phyloP scores from a whole-genome alignment of 176 grass and related monocot genomes.

The Musa itinerans region DNA sequence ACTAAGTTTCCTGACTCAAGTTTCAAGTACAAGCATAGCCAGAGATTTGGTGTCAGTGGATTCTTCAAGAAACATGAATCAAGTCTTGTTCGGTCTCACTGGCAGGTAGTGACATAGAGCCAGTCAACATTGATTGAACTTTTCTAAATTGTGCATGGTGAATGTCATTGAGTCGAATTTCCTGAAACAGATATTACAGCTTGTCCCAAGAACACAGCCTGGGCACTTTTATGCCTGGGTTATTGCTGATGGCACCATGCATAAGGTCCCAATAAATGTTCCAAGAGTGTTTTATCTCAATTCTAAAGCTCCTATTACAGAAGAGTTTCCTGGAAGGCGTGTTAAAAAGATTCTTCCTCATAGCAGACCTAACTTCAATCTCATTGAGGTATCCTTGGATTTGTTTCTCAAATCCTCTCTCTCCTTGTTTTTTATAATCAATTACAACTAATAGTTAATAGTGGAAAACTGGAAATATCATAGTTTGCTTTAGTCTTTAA shows the following conservation, averaged over 20 bases:
- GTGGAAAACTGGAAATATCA: background rate
- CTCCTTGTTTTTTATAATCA: background rate
- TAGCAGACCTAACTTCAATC: constrained; percentile 75
- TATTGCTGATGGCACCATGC: constrained; percentile 79
- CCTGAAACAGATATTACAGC: constrained; percentile 76
- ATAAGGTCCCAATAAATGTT: constrained; percentile 72
- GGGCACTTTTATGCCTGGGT: constrained; percentile 83
- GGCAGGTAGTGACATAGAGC: constrained; percentile 48
- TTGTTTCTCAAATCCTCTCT: background rate
- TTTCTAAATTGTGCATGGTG: background rate
- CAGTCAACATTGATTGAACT: constrained; percentile 2
- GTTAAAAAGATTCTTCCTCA: constrained; percentile 98
- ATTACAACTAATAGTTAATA: no score
- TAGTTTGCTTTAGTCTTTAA: background rate
- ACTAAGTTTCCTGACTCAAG: constrained; percentile 30
- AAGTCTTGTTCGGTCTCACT: constrained; percentile 78
- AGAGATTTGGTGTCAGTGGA: constrained; percentile 32
- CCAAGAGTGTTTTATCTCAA: constrained; percentile 85
- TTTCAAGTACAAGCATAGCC: constrained; percentile 29
- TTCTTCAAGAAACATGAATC: constrained; percentile 84
- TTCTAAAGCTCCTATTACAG: constrained; percentile 61
- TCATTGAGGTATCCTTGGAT: constrained; percentile 61
- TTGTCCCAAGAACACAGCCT: constrained; percentile 49
- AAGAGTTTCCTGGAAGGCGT: constrained; percentile 81
- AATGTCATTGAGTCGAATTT: constrained; percentile 11